Conservation (phyloP, 805 yeast species). For the Ogataea nitratoaversa region DNA sequence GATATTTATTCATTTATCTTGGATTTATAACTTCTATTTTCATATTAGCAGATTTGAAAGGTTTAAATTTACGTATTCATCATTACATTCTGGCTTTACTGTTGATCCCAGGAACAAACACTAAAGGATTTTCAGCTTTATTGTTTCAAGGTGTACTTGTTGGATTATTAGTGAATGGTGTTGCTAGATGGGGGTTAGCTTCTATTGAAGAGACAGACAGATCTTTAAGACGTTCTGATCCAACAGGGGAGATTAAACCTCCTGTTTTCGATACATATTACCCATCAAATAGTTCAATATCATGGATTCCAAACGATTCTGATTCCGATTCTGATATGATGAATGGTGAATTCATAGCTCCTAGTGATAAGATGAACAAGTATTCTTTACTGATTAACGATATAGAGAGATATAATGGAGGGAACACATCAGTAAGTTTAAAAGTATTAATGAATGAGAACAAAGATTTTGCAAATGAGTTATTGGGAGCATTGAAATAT, state of each 20-base stretch:
- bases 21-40: slow-evolving; percentile 40
- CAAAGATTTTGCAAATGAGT: slow-evolving; percentile 24
- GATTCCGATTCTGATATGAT: slow-evolving; percentile 9
- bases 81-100: slow-evolving; percentile 76
- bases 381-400: slow-evolving; percentile 74
- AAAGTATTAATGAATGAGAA: slow-evolving; percentile 31
- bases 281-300: slow-evolving; percentile 28
- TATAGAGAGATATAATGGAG: slow-evolving; percentile 67
- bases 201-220: slow-evolving; percentile 76
- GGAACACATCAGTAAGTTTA: slow-evolving; percentile 40
- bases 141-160: slow-evolving; percentile 79
- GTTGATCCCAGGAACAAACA: slow-evolving; percentile 79
- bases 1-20: slow-evolving; percentile 53
- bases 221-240: slow-evolving; percentile 69
- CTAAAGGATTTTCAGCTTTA: slow-evolving; percentile 65
- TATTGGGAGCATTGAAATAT: slow-evolving; percentile 29
- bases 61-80: slow-evolving; percentile 70
- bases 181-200: slow-evolving; percentile 91
- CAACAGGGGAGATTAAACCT: slow-evolving; percentile 50
- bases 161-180: slow-evolving; percentile 80
- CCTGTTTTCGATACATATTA: slow-evolving; percentile 41
- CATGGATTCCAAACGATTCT: slow-evolving; percentile 30
- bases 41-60: slow-evolving; percentile 50
- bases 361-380: slow-evolving; percentile 38
- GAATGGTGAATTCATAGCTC: slow-evolving; percentile 22